Conservation (phyloP, 805 yeast genomes). For the Candida golubevii region DNA sequence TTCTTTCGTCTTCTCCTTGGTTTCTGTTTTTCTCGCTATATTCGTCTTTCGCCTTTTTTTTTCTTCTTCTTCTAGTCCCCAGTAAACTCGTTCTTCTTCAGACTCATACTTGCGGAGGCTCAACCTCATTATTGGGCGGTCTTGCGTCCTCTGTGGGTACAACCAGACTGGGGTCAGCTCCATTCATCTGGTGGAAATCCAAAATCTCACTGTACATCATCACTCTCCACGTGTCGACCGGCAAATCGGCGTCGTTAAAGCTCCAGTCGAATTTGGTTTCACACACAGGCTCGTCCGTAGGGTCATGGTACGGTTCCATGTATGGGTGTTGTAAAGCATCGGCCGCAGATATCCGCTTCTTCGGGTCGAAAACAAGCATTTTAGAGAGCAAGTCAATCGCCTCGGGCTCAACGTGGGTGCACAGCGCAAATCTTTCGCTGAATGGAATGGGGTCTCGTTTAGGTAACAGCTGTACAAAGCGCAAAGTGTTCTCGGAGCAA, state of each 20-base stretch:
- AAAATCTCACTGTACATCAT: slow-evolving; percentile 98
- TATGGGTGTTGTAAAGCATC: slow-evolving; percentile 89
- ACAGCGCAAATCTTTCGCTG: slow-evolving; percentile 67
- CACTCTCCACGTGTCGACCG: slow-evolving; percentile 97
- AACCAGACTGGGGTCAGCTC: slow-evolving; percentile 19
- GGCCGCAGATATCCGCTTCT: slow-evolving; percentile 88
- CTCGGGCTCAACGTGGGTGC: slow-evolving; percentile 36
- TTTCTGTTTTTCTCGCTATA: not conserved
- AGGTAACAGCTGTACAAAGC: slow-evolving; percentile 92
- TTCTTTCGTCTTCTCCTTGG: too few relatives aligned
- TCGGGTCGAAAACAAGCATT: slow-evolving; percentile 94
- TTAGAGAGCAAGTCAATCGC: slow-evolving; percentile 84
- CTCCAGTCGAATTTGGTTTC: slow-evolving; percentile 95
- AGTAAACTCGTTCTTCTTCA: too few relatives aligned
- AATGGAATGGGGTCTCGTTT: slow-evolving; percentile 90
- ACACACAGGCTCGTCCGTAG: slow-evolving; percentile 94
- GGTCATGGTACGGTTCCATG: slow-evolving; percentile 93
- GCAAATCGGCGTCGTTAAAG: slow-evolving; percentile 95
- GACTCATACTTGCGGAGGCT: slow-evolving; percentile 3
- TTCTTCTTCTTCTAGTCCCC: not conserved
- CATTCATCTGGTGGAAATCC: slow-evolving; percentile 90
- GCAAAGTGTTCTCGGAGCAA: slow-evolving; percentile 89
- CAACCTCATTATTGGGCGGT: slow-evolving; percentile 6
- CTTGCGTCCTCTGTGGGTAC: slow-evolving; percentile 3
- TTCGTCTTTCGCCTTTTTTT: not conserved